Conservation (phyloP, 257 asterid species). For the Thymus quinquecostatus region DNA sequence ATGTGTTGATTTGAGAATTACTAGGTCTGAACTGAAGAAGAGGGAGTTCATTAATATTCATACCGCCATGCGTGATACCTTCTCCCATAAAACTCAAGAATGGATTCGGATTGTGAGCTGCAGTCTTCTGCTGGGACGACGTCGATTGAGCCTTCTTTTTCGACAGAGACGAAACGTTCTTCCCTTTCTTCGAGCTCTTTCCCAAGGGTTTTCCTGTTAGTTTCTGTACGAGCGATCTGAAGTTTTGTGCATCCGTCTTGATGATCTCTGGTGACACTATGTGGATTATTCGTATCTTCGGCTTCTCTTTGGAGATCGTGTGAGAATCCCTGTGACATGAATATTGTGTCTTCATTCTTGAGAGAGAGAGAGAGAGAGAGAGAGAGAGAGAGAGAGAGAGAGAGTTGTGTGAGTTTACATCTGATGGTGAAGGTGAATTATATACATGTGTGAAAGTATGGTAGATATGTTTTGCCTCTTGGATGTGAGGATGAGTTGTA, state of each 20-base stretch:
- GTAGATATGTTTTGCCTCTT: constrained; percentile 43
- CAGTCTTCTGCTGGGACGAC: background rate
- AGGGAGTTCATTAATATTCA: constrained; percentile 37
- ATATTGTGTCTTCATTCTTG: constrained; percentile 42
- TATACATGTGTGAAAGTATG: constrained; percentile 30
- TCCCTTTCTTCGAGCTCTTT: constrained; percentile 18
- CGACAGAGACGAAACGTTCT: constrained; percentile 3
- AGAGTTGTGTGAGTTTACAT: background rate
- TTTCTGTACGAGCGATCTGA: constrained; percentile 65
- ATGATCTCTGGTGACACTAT: constrained; percentile 71
- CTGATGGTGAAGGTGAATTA: constrained; percentile 27
- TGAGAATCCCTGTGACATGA: constrained; percentile 45
- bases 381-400: background rate
- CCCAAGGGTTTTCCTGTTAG: constrained; percentile 62
- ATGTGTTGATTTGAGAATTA: constrained; percentile 35
- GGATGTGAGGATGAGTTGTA: constrained; percentile 44
- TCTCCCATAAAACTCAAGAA: constrained; percentile 57
- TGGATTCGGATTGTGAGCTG: constrained; percentile 31
- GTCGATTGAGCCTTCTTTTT: constrained; percentile 31
- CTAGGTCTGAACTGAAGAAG: constrained; percentile 48
- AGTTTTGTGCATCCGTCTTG: constrained; percentile 59
- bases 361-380: constrained; percentile 2
- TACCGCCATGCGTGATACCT: constrained; percentile 34
- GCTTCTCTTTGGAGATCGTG: constrained; percentile 50
- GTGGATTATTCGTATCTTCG: constrained; percentile 77